Conservation (phyloP, 2,329 filamentous ascomycete species). For the Colletotrichum siamense region DNA sequence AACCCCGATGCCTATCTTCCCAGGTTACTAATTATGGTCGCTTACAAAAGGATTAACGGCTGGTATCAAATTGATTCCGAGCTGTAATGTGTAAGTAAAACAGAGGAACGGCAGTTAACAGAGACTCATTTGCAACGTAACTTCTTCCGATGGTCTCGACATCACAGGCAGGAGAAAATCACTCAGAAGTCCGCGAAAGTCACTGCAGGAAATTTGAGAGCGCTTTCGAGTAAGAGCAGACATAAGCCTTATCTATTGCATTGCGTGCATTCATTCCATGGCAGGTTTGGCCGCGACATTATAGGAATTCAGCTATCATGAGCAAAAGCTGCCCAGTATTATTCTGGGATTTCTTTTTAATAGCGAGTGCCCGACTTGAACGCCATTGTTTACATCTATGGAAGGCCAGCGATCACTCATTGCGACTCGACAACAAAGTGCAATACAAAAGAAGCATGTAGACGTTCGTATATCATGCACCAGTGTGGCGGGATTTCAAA, state of each 20-base stretch:
- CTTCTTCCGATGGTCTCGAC: neutral
- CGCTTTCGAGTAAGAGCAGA: neutral
- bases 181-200: neutral
- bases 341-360: neutral
- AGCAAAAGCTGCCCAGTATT: neutral
- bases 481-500: neutral
- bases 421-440: neutral
- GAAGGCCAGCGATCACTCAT: no score
- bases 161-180: neutral
- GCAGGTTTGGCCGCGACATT: neutral
- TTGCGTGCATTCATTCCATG: neutral
- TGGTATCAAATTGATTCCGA: neutral
- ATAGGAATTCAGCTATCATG: fast-evolving
- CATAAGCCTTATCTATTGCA: neutral
- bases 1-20: neutral
- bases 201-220: neutral
- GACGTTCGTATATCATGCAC: neutral
- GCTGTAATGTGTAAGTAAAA: neutral
- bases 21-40: neutral
- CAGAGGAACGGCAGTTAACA: neutral
- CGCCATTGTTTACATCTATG: no score
- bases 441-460: neutral
- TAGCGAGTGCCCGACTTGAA: neutral
- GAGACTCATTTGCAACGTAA: neutral
- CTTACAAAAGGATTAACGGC: neutral